Base-by-base conservation (phyloP, 768 basidiomycete species). In the Tulasnella sp. region DNA sequence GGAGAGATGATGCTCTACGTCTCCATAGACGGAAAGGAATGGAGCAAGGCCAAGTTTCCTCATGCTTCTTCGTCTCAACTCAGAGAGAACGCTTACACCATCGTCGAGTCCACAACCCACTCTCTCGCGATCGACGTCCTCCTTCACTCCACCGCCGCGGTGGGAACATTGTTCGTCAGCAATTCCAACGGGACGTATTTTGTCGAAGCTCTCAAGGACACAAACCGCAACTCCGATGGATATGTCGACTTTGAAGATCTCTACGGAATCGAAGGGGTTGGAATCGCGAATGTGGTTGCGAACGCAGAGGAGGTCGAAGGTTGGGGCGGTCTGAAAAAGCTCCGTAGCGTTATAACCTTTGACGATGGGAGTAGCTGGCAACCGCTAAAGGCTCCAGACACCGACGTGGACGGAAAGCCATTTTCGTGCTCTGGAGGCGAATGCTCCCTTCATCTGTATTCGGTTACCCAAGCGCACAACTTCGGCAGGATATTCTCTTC, bases 141-240 rank as follows among this genome's bases (percentile, higher is more conserved):
- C 76, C 89, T 94, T 12, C 88, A 89, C 81, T 85, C 88, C 8
- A 85, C 87, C 3, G 87, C 87, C 79, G 85, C 87, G 14, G 90
- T 97, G 64, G 98, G 98, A 2, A 98, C 97, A 2, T 87, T 99
- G 20, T 99, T 98, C 88, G 93, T 97, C 78, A 94, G 93, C 86
- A 98, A 98, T 86, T 95, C 94, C 50, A 97, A 98, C 83, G 98
- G 98, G 4, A 98, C 96, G 20, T 97, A 91, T 86, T 99, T 99
- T 85, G 93, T 96, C 14, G 90, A 97, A 86, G 93, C 94, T 83
- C 88, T 99, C 80, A 91, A 92, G 86, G 93, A 97, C 84, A 99
- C 98, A 6, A 99, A 99, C 85, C 88, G 98, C 74, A 97, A 99
- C 85, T 88, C 90, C 72, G 86, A 89, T 81, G 98, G 97, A 14